Evolutionary conservation across 1,284 basidiomycete species (phyloP).

Genomic region (Amylostereum chailletii): DNA sequence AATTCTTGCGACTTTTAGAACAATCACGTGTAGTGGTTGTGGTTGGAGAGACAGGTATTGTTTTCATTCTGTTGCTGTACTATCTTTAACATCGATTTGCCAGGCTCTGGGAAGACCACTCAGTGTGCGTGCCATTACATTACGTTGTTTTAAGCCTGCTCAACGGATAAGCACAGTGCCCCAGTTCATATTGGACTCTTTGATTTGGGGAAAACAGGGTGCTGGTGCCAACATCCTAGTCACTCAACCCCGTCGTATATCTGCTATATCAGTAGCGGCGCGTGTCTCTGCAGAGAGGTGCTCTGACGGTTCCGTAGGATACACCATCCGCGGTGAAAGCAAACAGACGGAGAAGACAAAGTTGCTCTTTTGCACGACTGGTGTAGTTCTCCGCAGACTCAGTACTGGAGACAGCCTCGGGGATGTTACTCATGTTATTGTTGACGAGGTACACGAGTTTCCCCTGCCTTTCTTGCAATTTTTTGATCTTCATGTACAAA

Average conservation of each 20-base stretch:
- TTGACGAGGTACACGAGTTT: constrained; percentile 67
- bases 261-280: constrained; percentile 83
- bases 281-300: constrained; percentile 83
- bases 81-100: neutral
- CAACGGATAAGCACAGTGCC: constrained; percentile 48
- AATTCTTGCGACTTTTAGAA: constrained; percentile 56
- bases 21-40: constrained; percentile 70
- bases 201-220: constrained; percentile 58
- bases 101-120: constrained; percentile 87
- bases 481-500: constrained; percentile 18
- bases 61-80: constrained; percentile 7
- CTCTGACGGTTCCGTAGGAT: constrained; percentile 82
- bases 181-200: constrained; percentile 83
- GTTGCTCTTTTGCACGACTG: constrained; percentile 88
- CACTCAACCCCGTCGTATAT: constrained; percentile 87
- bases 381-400: constrained; percentile 79
- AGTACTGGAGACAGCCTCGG: constrained; percentile 66
- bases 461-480: neutral
- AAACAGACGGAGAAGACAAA: constrained; percentile 62
- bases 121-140: constrained; percentile 39
- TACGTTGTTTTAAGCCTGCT: neutral
- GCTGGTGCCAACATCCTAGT: constrained; percentile 74
- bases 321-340: constrained; percentile 87
- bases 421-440: constrained; percentile 78
- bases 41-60: constrained; percentile 71